Base-by-base conservation (phyloP, 108 stramenopile genomes). In the Ochromonas danica region DNA sequence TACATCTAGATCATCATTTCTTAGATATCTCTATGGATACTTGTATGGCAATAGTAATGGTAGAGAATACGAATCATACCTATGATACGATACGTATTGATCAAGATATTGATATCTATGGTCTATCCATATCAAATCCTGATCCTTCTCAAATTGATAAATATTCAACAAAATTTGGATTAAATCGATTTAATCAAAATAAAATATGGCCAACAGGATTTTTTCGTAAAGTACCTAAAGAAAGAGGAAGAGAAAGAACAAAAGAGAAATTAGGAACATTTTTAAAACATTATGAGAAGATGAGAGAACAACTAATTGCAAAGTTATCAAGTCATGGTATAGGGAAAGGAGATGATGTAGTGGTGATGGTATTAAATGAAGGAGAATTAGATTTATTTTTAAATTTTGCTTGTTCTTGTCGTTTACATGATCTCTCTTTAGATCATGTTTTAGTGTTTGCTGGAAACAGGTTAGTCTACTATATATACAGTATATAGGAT, bases 341-440 rank as follows among this genome's bases (percentile, higher is more conserved):
- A 3, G 22, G 38, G 22, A 10, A 3, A 45, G 72, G 72, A 60
- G 72, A 75, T 60, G 72, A 75, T 75, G 6, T 75, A 10, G 72
- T 75, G 36, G 45, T 25, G 28, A 75, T 75, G 72, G 72, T 75
- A 14, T 38, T 60, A 6, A 75, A 75, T 36, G 72, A 75, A 57
- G 72, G 72, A 27, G 72, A 75, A 75, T 17, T 75, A 10, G 72
- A 75, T 60, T 33, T 75, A 36, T 75, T 75, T 75, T 33, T 75
- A 33, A 75, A 75, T 75, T 75, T 75, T 25, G 72, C 72, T 45
- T 75, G 72, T 75, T 75, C 72, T 6, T 75, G 72, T 42, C 36
- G 25, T 14, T 45, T 60, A 22, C 72, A 75, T 36, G 38, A 75
- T 36, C 6, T 75, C 40, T 30, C 17, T 6, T 75, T 75, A 36